phyloP scores from a whole-genome alignment of 495 filamentous ascomycete genomes.

The Emericellopsis terricola region DNA sequence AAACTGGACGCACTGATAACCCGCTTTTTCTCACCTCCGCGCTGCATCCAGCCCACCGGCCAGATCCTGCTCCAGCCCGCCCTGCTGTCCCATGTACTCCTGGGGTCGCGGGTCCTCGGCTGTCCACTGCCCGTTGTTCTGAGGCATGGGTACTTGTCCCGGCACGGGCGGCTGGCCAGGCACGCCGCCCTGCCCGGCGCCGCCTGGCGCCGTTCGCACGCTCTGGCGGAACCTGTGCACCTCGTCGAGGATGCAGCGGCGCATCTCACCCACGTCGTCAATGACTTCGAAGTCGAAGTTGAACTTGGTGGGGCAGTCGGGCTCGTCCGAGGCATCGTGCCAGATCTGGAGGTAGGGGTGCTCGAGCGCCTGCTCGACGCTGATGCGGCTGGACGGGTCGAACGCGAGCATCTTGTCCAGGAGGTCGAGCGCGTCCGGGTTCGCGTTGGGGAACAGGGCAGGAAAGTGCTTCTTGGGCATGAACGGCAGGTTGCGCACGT shows the following conservation, averaged over 20 bases:
- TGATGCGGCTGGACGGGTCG: conserved; percentile 79
- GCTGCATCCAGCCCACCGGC: neutral
- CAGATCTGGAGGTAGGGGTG: conserved; percentile 94
- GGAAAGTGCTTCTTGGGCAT: conserved; percentile 90
- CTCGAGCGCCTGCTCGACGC: conserved; percentile 83
- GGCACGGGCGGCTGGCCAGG: conserved; percentile 10
- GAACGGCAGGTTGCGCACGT: conserved; percentile 91
- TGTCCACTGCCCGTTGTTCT: conserved; percentile 52
- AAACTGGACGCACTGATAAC: too few relatives aligned
- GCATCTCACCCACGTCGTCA: conserved; percentile 84
- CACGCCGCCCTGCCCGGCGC: conserved; percentile 7
- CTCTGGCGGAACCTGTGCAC: conserved; percentile 61
- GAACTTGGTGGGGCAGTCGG: conserved; percentile 78
- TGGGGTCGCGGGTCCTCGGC: conserved; percentile 77
- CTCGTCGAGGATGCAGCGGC: conserved; percentile 91
- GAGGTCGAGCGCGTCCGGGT: conserved; percentile 88
- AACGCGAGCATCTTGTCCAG: conserved; percentile 95
- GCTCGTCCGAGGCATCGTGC: conserved; percentile 95
- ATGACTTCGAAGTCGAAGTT: conserved; percentile 97
- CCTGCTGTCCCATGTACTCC: conserved; percentile 40
- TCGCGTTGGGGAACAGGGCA: conserved; percentile 79
- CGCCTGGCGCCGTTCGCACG: conserved; percentile 49
- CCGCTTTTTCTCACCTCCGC: too few relatives aligned
- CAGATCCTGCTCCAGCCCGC: conserved; percentile 65
- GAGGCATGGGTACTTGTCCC: conserved; percentile 49